Percentiles rank a stretch among this genome's conserved stretches.
phyloP scores from a whole-genome alignment of 2,329 filamentous ascomycete species.

The Ophiostoma sp. region DNA sequence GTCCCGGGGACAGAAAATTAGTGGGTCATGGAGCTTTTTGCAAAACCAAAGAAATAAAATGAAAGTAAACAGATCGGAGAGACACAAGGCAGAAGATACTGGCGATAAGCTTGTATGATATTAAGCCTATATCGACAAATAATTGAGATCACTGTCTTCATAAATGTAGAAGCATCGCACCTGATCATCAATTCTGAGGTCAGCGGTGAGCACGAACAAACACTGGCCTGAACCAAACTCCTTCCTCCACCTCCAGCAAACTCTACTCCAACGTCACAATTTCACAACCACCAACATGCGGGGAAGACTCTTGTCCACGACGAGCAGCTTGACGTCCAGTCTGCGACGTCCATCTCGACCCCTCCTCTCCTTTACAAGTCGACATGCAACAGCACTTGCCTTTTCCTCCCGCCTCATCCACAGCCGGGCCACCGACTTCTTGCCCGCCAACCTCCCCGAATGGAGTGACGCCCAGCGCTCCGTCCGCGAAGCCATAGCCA shows the following conservation, averaged over 20 bases:
- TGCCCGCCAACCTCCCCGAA: conserved; percentile 2
- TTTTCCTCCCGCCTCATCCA: background rate
- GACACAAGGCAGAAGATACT: background rate
- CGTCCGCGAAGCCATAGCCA: background rate
- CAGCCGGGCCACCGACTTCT: background rate
- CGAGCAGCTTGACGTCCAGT: background rate
- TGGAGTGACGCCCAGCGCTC: background rate
- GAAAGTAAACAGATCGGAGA: background rate
- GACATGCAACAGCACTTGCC: background rate
- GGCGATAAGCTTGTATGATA: too few species aligned
- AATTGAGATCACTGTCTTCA: too few species aligned
- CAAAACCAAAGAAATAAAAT: background rate
- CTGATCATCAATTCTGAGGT: too few species aligned
- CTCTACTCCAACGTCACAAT: background rate
- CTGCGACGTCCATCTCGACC: background rate
- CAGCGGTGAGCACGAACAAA: background rate
- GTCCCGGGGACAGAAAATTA: background rate
- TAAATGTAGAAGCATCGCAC: too few species aligned
- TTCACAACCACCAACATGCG: background rate
- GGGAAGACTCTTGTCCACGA: background rate
- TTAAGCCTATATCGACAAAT: too few species aligned
- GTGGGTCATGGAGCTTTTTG: background rate
- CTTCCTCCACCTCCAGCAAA: background rate
- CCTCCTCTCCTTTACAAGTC: too few species aligned
- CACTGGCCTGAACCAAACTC: background rate